Evolutionary conservation across 1,284 basidiomycete genomes (phyloP), one percentile per base, ranked within the genome.

Genomic region (Ustilago loliicola): DNA sequence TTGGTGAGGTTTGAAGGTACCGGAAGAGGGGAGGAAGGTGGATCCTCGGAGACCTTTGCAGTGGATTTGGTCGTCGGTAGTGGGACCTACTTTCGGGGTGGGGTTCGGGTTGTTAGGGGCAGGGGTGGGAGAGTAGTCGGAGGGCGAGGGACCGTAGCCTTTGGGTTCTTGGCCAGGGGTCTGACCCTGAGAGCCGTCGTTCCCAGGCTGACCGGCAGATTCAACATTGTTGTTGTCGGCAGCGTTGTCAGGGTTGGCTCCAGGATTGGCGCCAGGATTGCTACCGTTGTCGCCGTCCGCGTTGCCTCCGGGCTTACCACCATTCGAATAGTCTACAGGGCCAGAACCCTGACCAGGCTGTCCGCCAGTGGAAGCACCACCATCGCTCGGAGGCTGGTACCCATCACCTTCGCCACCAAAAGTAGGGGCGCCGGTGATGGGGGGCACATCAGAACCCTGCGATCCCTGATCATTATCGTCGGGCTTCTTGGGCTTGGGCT

Each of bases 41-140:
- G 54, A 62, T 45, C 60, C 58, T 0, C 19, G 50, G 19, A 66
- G 5, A 32, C 74, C 74, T 34, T 69, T 68, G 62, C 64, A 66
- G 21, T 62, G 55, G 6, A 66, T 21, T 1, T 58, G 50, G 11
- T 45, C 59, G 8, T 51, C 25, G 8, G 30, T 7, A 17, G 32
- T 36, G 6, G 36, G 36, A 6, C 19, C 23, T 13, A 17, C 11
- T 15, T 34, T 9, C 23, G 29, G 52, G 30, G 34, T 13, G 15
- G 11, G 29, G 30, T 52, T 19, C 17, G 19, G 29, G n/a, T 30
- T 30, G n/a, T 51, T 29, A 25, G 30, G 30, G 27, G 27, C 10
- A 29, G 27, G 27, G 17, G 36, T 21, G 17, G 55, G 25, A 15
- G 38, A 8, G 53, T 29, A 34, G 34, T 21, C 19, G 40, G 25